Conservation (phyloP, 2,329 filamentous ascomycete species). For the Sarocladiaceae sp. region DNA sequence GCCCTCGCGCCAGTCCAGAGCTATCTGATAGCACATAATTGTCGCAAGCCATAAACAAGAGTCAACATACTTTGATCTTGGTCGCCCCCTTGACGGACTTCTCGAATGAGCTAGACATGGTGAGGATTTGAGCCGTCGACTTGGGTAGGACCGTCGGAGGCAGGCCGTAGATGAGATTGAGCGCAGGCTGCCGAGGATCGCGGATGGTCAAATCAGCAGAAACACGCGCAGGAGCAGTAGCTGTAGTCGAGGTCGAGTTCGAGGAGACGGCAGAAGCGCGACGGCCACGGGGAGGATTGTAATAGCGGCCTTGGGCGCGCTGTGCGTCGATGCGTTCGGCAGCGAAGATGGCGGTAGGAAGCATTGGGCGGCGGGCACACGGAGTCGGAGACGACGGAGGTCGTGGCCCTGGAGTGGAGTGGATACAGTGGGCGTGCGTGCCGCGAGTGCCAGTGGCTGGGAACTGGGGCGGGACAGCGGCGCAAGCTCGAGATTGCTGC, state of each 20-base stretch:
- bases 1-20: no score
- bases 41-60: neutral
- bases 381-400: constrained; percentile 6
- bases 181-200: constrained; percentile 4
- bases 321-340: constrained; percentile 9
- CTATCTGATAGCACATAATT: neutral
- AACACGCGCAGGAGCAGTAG: constrained; percentile 10
- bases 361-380: constrained; percentile 8
- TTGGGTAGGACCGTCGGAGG: constrained; percentile 14
- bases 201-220: constrained; percentile 7
- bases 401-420: neutral
- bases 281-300: constrained; percentile 7
- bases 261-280: neutral
- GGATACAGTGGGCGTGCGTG: neutral
- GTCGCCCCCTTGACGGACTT: constrained; percentile 99
- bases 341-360: constrained; percentile 8
- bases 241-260: neutral
- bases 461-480: neutral
- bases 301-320: constrained; percentile 6
- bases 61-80: constrained; percentile 75
- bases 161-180: constrained; percentile 9
- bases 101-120: constrained; percentile 87
- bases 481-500: neutral
- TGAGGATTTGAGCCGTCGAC: constrained; percentile 13
- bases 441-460: constrained; percentile 5